Conservation (phyloP, 164 flowering plant genomes). For the Aristolochia californica region DNA sequence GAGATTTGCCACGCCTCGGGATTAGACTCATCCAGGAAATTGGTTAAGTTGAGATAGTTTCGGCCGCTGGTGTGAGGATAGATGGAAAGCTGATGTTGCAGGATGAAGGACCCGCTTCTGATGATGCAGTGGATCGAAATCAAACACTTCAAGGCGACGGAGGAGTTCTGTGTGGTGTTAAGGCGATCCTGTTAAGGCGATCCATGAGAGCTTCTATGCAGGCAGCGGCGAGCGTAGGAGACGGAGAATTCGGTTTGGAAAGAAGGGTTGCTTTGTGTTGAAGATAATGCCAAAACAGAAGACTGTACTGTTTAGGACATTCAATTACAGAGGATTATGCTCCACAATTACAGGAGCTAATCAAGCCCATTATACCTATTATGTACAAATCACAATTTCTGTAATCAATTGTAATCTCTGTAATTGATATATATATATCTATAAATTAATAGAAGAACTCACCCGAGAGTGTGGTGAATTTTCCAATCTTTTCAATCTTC, state of each 20-base stretch:
- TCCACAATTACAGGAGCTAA: too few species aligned
- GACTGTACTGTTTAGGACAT: too few species aligned
- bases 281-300: too few species aligned
- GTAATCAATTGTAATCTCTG: too few species aligned
- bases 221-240: conserved; percentile 27
- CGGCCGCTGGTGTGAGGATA: conserved; percentile 55
- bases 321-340: too few species aligned
- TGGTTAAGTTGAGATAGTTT: conserved; percentile 54
- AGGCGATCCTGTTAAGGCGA: conserved; percentile 61
- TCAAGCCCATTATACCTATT: too few species aligned
- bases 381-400: too few species aligned
- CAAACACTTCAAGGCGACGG: conserved; percentile 65
- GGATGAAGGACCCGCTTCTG: conserved; percentile 41
- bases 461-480: too few species aligned
- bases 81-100: conserved; percentile 55
- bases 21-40: conserved; percentile 36
- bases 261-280: too few species aligned
- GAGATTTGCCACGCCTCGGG: conserved; percentile 34
- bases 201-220: conserved; percentile 42
- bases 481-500: too few species aligned
- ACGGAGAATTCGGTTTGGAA: conserved; percentile 20
- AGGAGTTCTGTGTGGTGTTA: conserved; percentile 33
- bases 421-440: too few species aligned
- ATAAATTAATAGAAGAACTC: too few species aligned
- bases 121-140: conserved; percentile 37